A percentile compares a stretch with the other conserved stretches of the same genome.
phyloP scores from a whole-genome alignment of 208 protist species.

The Tritrichomonas musculus region DNA sequence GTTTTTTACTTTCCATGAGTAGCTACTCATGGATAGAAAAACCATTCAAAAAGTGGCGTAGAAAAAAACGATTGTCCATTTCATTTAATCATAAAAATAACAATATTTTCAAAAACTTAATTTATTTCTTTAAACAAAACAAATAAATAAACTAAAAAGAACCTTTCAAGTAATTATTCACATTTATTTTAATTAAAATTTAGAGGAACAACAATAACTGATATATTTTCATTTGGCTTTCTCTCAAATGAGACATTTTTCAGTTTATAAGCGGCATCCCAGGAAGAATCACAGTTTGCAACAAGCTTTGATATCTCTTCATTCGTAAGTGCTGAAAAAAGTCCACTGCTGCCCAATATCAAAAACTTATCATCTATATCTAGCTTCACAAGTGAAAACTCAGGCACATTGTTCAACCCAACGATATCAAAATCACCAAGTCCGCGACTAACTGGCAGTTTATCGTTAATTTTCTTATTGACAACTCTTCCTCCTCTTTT shows the following conservation, averaged over 20 bases:
- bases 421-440: neutral
- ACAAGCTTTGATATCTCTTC: neutral
- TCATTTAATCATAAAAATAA: too few relatives aligned
- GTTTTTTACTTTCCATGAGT: too few relatives aligned
- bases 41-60: too few relatives aligned
- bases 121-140: too few relatives aligned
- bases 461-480: neutral
- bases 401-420: neutral
- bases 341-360: neutral
- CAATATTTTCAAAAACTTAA: too few relatives aligned
- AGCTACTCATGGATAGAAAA: too few relatives aligned
- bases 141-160: too few relatives aligned
- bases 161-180: too few relatives aligned
- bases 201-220: slow-evolving; percentile 9
- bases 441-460: neutral
- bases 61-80: too few relatives aligned
- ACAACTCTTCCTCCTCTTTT: neutral
- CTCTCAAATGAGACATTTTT: neutral
- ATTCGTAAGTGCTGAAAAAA: neutral
- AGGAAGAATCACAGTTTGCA: neutral
- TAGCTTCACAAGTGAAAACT: neutral
- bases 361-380: neutral
- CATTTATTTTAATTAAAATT: too few relatives aligned
- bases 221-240: neutral
- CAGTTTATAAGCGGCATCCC: neutral